These are phyloP conservation scores for Fusarium bactridioides DNA, from an alignment of 2,329 filamentous ascomycete species.

Conservation along the genomic window DNA sequence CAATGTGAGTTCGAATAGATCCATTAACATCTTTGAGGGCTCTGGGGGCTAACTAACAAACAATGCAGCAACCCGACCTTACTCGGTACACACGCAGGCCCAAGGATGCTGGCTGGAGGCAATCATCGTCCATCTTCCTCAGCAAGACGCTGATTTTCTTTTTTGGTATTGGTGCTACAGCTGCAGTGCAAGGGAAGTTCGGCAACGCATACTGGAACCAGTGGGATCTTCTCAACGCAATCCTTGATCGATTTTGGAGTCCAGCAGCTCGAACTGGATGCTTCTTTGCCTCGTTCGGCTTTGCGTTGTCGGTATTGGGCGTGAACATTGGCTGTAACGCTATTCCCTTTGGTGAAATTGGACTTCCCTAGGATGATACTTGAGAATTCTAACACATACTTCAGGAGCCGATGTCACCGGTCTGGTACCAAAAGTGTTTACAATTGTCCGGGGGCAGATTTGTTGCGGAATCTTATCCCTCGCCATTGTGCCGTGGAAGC, in stretches of 20 bases:
- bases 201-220: conserved; percentile 48
- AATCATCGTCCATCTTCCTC: neutral
- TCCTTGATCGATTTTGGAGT: conserved; percentile 48
- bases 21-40: neutral
- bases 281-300: conserved; percentile 24
- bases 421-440: neutral
- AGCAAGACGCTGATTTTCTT: neutral
- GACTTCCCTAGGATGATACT: neutral
- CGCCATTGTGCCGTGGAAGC: neutral
- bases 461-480: neutral
- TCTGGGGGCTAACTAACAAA: neutral
- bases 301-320: neutral
- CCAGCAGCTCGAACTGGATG: conserved; percentile 43
- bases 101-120: neutral
- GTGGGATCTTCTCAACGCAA: conserved; percentile 47
- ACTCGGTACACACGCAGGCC: neutral
- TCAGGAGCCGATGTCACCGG: neutral
- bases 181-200: conserved; percentile 44
- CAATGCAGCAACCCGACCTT: neutral
- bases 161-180: neutral
- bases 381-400: neutral
- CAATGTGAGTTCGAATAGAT: neutral
- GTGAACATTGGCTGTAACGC: neutral
- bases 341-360: neutral
- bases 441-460: neutral